These are phyloP conservation scores for Gracilariopsis chorda DNA, from an alignment of 23 red algal genomes.

Conservation along the genomic window DNA sequence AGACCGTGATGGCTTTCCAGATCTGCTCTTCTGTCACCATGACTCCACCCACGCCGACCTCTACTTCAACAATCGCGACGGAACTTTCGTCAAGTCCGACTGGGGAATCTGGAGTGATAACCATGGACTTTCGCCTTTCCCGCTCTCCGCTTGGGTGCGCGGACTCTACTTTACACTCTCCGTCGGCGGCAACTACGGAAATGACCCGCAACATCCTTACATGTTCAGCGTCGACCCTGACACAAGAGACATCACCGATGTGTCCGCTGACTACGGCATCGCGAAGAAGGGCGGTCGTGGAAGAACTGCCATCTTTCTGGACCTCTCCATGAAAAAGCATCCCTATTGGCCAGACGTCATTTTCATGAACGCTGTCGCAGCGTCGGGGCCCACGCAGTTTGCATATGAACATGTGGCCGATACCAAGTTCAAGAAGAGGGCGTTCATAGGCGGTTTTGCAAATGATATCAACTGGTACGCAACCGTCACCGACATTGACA, in stretches of 20 bases:
- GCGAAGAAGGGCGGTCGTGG: slow-evolving; percentile 22
- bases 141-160: neutral
- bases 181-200: slow-evolving; percentile 38
- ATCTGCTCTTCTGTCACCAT: slow-evolving; percentile 59
- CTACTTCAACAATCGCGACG: slow-evolving; percentile 52
- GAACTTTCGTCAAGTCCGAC: slow-evolving; percentile 11
- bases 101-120: slow-evolving; percentile 20
- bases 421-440: slow-evolving; percentile 21
- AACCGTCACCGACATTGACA: slow-evolving; percentile 52
- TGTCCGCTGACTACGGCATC: neutral
- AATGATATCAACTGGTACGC: slow-evolving; percentile 18
- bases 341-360: slow-evolving; percentile 52
- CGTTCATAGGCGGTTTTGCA: slow-evolving; percentile 25
- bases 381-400: slow-evolving; percentile 1
- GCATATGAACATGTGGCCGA: slow-evolving; percentile 45
- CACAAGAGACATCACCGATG: neutral
- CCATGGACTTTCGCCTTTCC: slow-evolving; percentile 28
- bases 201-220: neutral
- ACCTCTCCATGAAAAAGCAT: slow-evolving; percentile 16
- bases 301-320: slow-evolving; percentile 41
- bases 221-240: neutral
- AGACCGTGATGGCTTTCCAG: slow-evolving; percentile 58
- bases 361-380: slow-evolving; percentile 18
- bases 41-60: slow-evolving; percentile 12
- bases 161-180: slow-evolving; percentile 39